Evolutionary conservation across 1,284 basidiomycete genomes (phyloP).

Genomic region (Ganoderma resinaceum): DNA sequence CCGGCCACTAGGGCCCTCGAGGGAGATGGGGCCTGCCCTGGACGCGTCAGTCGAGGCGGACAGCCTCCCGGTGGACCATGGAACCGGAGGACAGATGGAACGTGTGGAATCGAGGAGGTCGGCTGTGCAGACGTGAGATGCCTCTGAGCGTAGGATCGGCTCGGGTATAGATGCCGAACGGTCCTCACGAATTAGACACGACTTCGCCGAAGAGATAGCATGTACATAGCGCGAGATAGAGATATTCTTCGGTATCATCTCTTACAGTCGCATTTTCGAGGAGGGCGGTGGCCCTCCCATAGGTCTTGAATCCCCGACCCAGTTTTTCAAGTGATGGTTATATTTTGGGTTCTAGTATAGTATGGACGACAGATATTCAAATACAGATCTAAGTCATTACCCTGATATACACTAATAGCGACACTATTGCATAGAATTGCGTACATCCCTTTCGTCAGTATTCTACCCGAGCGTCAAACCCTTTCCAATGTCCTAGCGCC

Average conservation of each 20-base stretch:
- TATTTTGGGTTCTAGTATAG: neutral
- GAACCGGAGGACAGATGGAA: neutral
- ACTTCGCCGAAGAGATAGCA: neutral
- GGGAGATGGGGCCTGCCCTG: neutral
- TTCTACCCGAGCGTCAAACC: neutral
- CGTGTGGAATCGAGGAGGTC: neutral
- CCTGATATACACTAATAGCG: neutral
- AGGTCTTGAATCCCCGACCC: neutral
- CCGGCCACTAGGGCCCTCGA: neutral
- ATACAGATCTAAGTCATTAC: neutral
- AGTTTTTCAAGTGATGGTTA: neutral
- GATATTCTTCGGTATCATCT: neutral
- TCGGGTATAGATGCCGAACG: too few relatives aligned
- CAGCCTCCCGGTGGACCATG: neutral
- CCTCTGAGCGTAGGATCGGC: neutral
- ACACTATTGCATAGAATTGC: neutral
- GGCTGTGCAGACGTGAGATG: neutral
- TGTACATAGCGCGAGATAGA: neutral
- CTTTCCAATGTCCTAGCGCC: neutral
- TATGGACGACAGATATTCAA: neutral
- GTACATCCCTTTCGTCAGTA: neutral
- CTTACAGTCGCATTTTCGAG: neutral
- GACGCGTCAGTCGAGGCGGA: neutral
- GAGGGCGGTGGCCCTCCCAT: neutral
- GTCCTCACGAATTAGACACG: too few relatives aligned